A percentile compares a stretch with the other conserved stretches of the same genome.
These are phyloP conservation scores for Picocystis sp. DNA, from an alignment of 163 green algal species.

Conservation along the genomic window DNA sequence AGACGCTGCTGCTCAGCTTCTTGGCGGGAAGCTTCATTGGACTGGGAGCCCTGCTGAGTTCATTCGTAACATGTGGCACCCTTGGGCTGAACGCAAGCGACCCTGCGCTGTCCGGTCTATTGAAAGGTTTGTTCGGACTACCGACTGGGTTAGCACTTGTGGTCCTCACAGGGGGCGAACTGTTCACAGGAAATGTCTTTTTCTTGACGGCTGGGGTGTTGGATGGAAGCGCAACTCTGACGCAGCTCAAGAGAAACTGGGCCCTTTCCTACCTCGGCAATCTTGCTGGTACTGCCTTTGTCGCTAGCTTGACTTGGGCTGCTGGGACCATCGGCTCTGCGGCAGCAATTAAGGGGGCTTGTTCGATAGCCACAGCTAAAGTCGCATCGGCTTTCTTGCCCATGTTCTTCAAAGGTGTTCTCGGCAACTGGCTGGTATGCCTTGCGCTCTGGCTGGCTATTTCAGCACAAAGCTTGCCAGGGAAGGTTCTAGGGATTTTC, in stretches of 20 bases:
- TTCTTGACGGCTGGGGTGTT: constrained; percentile 30
- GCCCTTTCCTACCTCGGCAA: constrained; percentile 43
- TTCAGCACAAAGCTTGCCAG: constrained; percentile 27
- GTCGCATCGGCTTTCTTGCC: constrained; percentile 2
- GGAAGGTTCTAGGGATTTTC: constrained; percentile 48
- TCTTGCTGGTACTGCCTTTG: constrained; percentile 40
- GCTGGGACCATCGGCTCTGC: constrained; percentile 1
- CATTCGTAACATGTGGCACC: constrained; percentile 33
- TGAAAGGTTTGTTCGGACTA: constrained; percentile 48
- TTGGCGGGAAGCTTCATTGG: constrained; percentile 55
- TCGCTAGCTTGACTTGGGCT: constrained; percentile 23
- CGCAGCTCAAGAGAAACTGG: constrained; percentile 41
- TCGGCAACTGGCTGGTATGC: constrained; percentile 59
- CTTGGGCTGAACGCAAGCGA: constrained; percentile 29
- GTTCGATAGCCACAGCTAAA: constrained; percentile 8
- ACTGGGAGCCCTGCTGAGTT: constrained; percentile 44
- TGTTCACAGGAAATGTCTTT: constrained; percentile 70
- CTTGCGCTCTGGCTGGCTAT: constrained; percentile 44
- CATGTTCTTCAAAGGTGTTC: constrained; percentile 12
- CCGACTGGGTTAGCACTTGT: constrained; percentile 50
- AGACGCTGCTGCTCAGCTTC: constrained; percentile 20
- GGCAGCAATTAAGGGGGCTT: neutral
- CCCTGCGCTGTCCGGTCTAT: constrained; percentile 45
- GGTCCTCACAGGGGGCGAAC: constrained; percentile 43
- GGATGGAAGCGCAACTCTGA: constrained; percentile 20